A percentile compares a stretch with the other conserved stretches of the same genome.
phyloP scores from a whole-genome alignment of 768 basidiomycete species.

The Lenzites betulinus region DNA sequence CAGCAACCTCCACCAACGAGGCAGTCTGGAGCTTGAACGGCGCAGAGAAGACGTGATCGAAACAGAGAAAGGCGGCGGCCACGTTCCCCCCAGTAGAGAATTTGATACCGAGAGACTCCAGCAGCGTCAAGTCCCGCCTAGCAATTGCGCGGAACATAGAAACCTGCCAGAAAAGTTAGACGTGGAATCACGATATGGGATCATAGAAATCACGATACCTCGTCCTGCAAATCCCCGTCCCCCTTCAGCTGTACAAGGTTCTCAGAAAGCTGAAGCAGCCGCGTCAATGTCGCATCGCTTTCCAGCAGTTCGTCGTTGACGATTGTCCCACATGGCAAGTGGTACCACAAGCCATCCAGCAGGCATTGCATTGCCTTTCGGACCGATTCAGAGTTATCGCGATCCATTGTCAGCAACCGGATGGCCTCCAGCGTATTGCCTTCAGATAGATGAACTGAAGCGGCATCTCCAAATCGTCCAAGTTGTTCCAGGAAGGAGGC shows the following conservation, averaged over 20 bases:
- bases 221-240: constrained; percentile 2
- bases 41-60: constrained; percentile 42
- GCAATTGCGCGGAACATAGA: constrained; percentile 40
- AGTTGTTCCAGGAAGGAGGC: constrained; percentile 46
- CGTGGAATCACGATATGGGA: neutral
- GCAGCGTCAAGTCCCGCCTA: constrained; percentile 24
- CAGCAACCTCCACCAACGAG: constrained; percentile 30
- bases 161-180: constrained; percentile 19
- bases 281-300: neutral
- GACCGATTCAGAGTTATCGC: constrained; percentile 29
- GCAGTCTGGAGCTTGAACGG: constrained; percentile 30
- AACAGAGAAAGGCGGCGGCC: constrained; percentile 43
- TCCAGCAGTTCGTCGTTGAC: neutral
- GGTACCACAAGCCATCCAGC: constrained; percentile 48
- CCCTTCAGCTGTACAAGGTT: neutral
- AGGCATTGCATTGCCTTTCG: constrained; percentile 41
- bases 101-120: constrained; percentile 35
- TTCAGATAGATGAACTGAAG: constrained; percentile 50
- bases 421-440: constrained; percentile 52
- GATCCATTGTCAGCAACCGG: constrained; percentile 42
- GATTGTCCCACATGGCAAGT: constrained; percentile 42
- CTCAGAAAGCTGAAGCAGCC: neutral
- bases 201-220: constrained; percentile 7
- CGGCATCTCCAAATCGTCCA: constrained; percentile 50
- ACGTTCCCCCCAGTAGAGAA: constrained; percentile 34